phyloP scores from a whole-genome alignment of 306 rosid species.

The Malus sieversii region DNA sequence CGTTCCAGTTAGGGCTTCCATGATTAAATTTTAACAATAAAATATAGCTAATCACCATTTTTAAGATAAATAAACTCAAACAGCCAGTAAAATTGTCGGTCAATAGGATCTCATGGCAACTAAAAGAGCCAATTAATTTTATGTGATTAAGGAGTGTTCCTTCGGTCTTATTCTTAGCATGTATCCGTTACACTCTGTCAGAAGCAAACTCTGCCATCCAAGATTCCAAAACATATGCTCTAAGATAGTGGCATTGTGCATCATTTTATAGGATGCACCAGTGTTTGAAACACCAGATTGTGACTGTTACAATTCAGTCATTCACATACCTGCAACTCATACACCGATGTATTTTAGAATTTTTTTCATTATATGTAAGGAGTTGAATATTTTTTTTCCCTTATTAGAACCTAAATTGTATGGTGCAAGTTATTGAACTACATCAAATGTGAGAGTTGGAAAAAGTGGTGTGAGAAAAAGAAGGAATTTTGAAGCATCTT shows the following conservation, averaged over 20 bases:
- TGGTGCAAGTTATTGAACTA: neutral
- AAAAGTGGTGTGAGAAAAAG: neutral
- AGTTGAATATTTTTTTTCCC: neutral
- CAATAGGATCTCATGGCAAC: slow-evolving; percentile 1
- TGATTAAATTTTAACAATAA: neutral
- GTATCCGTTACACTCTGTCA: neutral
- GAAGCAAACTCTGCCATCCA: neutral
- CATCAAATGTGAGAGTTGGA: neutral
- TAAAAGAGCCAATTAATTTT: neutral
- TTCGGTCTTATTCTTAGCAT: neutral
- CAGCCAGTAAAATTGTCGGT: slow-evolving; percentile 13
- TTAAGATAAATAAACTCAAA: neutral
- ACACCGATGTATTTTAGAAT: no score
- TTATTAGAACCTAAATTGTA: neutral
- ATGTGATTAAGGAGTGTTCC: neutral
- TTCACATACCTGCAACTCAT: no score
- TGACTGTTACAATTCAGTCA: neutral
- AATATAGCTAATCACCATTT: neutral
- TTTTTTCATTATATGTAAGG: neutral
- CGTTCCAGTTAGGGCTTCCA: neutral
- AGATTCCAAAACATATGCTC: neutral
- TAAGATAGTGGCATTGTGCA: no score
- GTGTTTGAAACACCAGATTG: no score
- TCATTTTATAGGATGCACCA: no score
- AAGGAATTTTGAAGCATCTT: neutral